Conservation (phyloP, 352 stramenopile genomes). For the Phytophthora pluvialis region DNA sequence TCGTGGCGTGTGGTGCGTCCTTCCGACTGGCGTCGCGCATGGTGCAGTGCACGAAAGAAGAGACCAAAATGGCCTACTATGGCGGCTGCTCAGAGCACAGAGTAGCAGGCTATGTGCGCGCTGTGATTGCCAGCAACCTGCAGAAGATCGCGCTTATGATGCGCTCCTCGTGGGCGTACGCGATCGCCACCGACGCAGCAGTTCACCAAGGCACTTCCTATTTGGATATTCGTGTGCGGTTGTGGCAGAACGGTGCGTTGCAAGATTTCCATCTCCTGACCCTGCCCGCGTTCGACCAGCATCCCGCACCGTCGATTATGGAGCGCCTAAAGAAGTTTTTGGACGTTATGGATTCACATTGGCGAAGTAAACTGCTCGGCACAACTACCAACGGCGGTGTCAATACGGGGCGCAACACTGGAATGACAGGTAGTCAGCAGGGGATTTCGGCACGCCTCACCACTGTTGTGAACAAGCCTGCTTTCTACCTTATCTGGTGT, state of each 20-base stretch:
- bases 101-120: constrained; percentile 58
- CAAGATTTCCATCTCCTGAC: constrained; percentile 68
- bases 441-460: constrained; percentile 50
- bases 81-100: constrained; percentile 53
- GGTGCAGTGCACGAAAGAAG: constrained; percentile 63
- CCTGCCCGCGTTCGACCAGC: constrained; percentile 51
- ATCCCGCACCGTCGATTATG: constrained; percentile 46
- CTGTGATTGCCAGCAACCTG: constrained; percentile 63
- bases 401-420: constrained; percentile 50
- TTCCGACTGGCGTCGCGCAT: constrained; percentile 62
- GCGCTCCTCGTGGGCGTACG: constrained; percentile 62
- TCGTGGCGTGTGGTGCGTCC: constrained; percentile 61
- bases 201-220: constrained; percentile 61
- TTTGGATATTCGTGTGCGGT: constrained; percentile 56
- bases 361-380: constrained; percentile 60
- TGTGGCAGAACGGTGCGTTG: constrained; percentile 58
- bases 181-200: constrained; percentile 54
- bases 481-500: constrained; percentile 70
- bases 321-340: constrained; percentile 44
- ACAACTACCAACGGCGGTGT: constrained; percentile 50
- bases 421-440: constrained; percentile 55
- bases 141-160: constrained; percentile 73
- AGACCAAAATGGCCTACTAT: constrained; percentile 63
- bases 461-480: constrained; percentile 47
- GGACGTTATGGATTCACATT: constrained; percentile 58